Evolutionary conservation across 1,284 basidiomycete genomes (phyloP), one percentile per base, ranked within the genome.

Genomic region (Fomitopsis schrenkii): DNA sequence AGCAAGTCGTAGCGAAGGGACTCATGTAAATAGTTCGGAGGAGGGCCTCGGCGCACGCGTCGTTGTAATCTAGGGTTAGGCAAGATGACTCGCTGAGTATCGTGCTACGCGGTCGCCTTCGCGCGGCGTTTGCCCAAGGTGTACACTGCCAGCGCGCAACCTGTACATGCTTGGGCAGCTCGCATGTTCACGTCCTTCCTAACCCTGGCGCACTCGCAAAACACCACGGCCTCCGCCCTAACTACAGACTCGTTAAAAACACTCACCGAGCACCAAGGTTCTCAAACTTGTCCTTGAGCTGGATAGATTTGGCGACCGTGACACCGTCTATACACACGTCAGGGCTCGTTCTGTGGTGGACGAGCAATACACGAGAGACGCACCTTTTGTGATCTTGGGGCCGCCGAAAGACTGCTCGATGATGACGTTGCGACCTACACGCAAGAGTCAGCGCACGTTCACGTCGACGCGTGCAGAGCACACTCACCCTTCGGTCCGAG

Each of bases 321-420:
- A 98, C 97, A 88, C 97, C 97, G 75, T 98, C 95, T 91, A 63
- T 17, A 50, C 53, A 60, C n/a, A 42, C 1, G 44, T 52, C 33
- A 28, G 41, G 15, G 35, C 53, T 45, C 19, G 60, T 33, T 38
- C 61, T 33, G 14, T 15, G 3, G 28, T 8, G 44, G 56, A 59
- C 30, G 64, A 19, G 9, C 52, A 22, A 19, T 3, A 19, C 56
- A n/a, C 46, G 59, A 61, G 10, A 33, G 42, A 60, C 63, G 50
- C 62, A 90, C 91, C 91, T 79, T 98, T 98, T 72, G 96, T 98
- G 75, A 98, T 97, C 79, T 99, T 98, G 66, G 97, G 97, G 57
- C 95, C 94, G 70, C 97, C 97, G 71, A 91, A 99, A 41, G 94
- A 86, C 83, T 98, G 97, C 76, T 98, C 96, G 73, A 99, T 98